These are phyloP conservation scores for Imleria badia DNA, from an alignment of 768 basidiomycete genomes.

Conservation along the genomic window DNA sequence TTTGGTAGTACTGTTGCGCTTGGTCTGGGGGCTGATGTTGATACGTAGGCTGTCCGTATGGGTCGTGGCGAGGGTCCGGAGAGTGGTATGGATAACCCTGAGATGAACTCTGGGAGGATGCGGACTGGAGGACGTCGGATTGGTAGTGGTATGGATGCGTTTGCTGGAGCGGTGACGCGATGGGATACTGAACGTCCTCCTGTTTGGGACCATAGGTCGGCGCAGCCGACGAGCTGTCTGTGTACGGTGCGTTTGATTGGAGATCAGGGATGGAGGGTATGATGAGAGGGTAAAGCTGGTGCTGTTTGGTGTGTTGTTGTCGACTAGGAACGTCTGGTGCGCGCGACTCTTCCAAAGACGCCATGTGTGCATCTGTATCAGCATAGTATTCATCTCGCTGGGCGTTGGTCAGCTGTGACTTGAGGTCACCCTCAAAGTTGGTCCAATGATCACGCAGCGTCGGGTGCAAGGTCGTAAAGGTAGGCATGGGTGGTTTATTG, in stretches of 20 bases:
- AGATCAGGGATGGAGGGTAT: constrained; percentile 23
- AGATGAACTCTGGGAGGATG: constrained; percentile 22
- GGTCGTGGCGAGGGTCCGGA: constrained; percentile 14
- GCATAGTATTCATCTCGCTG: constrained; percentile 25
- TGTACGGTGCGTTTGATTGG: constrained; percentile 6
- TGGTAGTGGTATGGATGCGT: constrained; percentile 12
- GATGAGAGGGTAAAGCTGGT: constrained; percentile 23
- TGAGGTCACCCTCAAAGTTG: constrained; percentile 55
- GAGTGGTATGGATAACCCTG: constrained; percentile 12
- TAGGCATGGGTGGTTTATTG: constrained; percentile 13
- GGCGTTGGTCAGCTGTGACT: constrained; percentile 45
- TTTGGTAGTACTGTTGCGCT: constrained; percentile 23
- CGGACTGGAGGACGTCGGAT: constrained; percentile 8
- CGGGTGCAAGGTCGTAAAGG: constrained; percentile 53
- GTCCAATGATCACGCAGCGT: constrained; percentile 54
- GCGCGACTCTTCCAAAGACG: constrained; percentile 1
- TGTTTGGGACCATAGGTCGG: constrained; percentile 7
- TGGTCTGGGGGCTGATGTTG: constrained; percentile 15
- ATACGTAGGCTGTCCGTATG: constrained; percentile 12
- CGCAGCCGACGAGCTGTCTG: not conserved
- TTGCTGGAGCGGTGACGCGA: constrained; percentile 5
- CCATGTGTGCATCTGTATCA: constrained; percentile 22
- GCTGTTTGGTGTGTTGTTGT: constrained; percentile 15
- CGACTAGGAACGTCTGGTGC: not conserved
- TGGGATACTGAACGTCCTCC: constrained; percentile 1